A percentile compares a stretch with the other conserved stretches of the same genome.
Conservation (phyloP, 345 rosid genomes). For the Balakata baccata region DNA sequence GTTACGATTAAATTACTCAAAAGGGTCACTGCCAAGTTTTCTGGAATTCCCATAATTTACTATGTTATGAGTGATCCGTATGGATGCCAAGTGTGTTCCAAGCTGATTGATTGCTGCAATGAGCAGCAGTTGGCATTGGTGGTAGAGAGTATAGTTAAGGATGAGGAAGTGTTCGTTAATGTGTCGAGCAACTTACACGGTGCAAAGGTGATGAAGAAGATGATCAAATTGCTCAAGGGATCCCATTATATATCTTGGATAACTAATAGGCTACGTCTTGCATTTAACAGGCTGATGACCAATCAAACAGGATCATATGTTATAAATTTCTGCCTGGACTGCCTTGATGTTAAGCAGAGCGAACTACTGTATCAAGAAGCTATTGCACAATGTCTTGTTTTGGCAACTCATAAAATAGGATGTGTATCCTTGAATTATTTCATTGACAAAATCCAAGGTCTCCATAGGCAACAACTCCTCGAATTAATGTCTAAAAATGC, state of each 20-base stretch:
- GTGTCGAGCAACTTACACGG: conserved; percentile 2
- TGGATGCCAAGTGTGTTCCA: conserved; percentile 19
- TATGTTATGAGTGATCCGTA: conserved; percentile 18
- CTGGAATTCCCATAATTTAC: conserved; percentile 2
- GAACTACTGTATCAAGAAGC: conserved; percentile 13
- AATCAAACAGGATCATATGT: conserved; percentile 11
- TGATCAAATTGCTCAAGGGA: conserved; percentile 15
- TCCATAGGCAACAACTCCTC: conserved; percentile 7
- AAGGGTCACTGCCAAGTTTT: background rate
- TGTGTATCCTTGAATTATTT: conserved; percentile 16
- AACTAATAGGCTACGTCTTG: background rate
- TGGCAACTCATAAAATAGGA: conserved; percentile 24
- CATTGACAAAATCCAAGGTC: conserved; percentile 22
- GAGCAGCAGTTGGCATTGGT: background rate
- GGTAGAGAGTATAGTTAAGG: background rate
- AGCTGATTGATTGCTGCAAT: conserved; percentile 24
- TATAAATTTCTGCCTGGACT: conserved; percentile 13
- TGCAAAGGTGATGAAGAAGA: conserved; percentile 17
- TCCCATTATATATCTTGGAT: background rate
- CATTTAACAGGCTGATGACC: conserved; percentile 11
- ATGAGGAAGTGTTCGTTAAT: background rate
- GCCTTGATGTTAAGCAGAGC: background rate
- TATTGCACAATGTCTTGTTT: conserved; percentile 7
- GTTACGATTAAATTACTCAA: background rate
- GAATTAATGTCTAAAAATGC: conserved; percentile 1